Conservation (phyloP, 2,329 filamentous ascomycete species). For the Nigrograna mackinnonii region DNA sequence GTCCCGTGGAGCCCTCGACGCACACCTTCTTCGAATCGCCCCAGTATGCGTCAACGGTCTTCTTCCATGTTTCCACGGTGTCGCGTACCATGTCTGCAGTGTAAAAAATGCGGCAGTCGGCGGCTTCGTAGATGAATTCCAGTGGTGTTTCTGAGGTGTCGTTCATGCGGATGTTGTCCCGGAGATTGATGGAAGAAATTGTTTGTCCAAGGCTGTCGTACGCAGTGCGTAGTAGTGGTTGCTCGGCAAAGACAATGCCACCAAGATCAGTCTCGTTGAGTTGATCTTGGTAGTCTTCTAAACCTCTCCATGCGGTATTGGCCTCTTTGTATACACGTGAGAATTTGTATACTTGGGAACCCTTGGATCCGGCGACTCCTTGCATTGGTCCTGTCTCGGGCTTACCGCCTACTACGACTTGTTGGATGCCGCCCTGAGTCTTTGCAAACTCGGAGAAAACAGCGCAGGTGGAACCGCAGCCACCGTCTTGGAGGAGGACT, state of each 20-base stretch:
- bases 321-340: constrained; percentile 7
- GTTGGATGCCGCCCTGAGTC: constrained; percentile 41
- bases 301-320: no score
- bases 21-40: constrained; percentile 14
- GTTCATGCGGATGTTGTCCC: constrained; percentile 32
- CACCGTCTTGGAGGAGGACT: constrained; percentile 41
- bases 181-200: constrained; percentile 15
- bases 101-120: constrained; percentile 64
- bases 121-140: constrained; percentile 63
- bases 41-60: constrained; percentile 21
- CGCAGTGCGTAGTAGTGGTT: constrained; percentile 12
- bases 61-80: constrained; percentile 54
- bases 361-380: constrained; percentile 44
- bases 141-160: constrained; percentile 42
- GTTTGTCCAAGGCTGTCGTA: constrained; percentile 9
- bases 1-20: constrained; percentile 18
- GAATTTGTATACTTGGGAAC: constrained; percentile 28
- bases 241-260: constrained; percentile 9
- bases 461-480: constrained; percentile 45
- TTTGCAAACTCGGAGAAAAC: constrained; percentile 47
- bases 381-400: constrained; percentile 41
- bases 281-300: constrained; percentile 8
- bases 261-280: constrained; percentile 20
- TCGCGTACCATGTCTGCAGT: constrained; percentile 56
- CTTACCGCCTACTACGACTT: constrained; percentile 42